Evolutionary conservation across 106 monocot species (phyloP).

Genomic region (Vanilla planifolia): DNA sequence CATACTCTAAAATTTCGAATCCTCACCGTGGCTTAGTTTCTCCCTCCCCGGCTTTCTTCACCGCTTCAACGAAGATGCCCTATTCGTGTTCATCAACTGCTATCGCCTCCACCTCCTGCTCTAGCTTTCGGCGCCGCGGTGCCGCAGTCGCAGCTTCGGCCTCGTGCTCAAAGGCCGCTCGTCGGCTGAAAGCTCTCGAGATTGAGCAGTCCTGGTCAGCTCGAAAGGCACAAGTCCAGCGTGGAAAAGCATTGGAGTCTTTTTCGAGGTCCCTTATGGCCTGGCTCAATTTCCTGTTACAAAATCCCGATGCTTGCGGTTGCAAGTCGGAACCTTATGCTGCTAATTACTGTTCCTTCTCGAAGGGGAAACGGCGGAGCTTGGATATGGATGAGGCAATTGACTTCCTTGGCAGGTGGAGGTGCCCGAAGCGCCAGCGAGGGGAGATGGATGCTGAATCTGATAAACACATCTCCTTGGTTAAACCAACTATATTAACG

Average conservation of each 20-base stretch:
- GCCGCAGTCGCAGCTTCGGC: not conserved
- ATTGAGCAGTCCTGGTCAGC: conserved; percentile 47
- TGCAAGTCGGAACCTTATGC: conserved; percentile 3
- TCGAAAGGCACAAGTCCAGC: conserved; percentile 21
- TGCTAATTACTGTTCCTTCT: not conserved
- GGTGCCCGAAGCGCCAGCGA: conserved; percentile 26
- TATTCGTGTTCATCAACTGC: conserved; percentile 9
- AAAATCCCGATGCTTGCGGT: conserved; percentile 28
- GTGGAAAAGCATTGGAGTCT: conserved; percentile 17
- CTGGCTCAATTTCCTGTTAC: conserved; percentile 51
- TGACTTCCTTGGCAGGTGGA: conserved; percentile 7
- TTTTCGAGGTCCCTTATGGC: conserved; percentile 24
- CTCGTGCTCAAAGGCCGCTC: conserved; percentile 14
- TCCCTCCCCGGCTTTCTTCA: conserved; percentile 28
- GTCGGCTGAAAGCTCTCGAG: conserved; percentile 41
- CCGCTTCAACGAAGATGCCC: conserved; percentile 38
- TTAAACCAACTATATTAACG: not conserved
- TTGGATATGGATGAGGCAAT: conserved; percentile 10
- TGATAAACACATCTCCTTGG: not conserved
- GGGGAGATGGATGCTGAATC: not conserved
- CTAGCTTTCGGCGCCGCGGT: conserved; percentile 8
- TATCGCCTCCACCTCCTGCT: not conserved
- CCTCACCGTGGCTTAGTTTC: conserved; percentile 14
- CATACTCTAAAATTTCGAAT: conserved; percentile 13
- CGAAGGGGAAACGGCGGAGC: conserved; percentile 24